A percentile compares a stretch with the other conserved stretches of the same genome.
These are phyloP conservation scores for Boletus fagicola DNA, from an alignment of 768 basidiomycete genomes.

Conservation along the genomic window DNA sequence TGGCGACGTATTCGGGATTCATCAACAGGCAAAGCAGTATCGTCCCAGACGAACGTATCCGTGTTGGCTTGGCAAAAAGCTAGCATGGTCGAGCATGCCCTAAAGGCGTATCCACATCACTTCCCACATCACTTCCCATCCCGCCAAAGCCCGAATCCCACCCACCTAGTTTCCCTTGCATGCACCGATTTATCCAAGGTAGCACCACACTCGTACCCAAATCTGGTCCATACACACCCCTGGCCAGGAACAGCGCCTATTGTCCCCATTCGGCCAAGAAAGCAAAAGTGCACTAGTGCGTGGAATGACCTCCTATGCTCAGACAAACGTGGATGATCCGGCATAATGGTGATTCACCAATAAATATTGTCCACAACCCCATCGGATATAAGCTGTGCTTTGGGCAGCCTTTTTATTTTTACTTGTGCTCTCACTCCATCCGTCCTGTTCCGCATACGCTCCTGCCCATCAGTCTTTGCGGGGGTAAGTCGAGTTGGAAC, in stretches of 20 bases:
- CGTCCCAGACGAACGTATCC: background rate
- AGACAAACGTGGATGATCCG: background rate
- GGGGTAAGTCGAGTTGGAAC: background rate
- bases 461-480: background rate
- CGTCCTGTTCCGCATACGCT: background rate
- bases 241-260: background rate
- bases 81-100: background rate
- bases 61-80: background rate
- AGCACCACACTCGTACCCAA: background rate
- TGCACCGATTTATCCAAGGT: slow-evolving; percentile 1
- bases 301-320: slow-evolving; percentile 9
- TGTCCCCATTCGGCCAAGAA: slow-evolving; percentile 13
- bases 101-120: background rate
- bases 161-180: background rate
- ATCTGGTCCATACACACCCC: background rate
- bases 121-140: background rate
- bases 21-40: background rate
- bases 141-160: background rate
- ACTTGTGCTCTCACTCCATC: background rate
- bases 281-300: slow-evolving; percentile 9
- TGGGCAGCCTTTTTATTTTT: background rate
- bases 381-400: slow-evolving; percentile 12
- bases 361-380: background rate
- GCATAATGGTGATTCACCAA: slow-evolving; percentile 11
- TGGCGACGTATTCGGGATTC: background rate